Evolutionary conservation across 1,284 basidiomycete species (phyloP).

Genomic region (Ganoderma leucocontextum): DNA sequence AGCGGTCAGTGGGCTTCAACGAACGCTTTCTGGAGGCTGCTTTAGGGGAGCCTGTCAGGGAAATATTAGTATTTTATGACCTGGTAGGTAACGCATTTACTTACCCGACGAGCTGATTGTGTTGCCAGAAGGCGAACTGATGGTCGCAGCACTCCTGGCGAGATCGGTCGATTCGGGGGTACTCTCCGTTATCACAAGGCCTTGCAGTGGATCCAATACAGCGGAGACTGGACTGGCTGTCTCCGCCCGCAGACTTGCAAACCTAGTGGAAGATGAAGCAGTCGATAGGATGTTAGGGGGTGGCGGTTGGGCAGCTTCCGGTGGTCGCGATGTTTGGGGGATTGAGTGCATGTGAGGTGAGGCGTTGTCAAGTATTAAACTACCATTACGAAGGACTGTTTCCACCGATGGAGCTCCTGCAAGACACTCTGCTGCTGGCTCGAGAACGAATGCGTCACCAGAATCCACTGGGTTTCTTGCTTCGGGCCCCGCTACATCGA

Average conservation of each 20-base stretch:
- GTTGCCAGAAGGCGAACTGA: neutral
- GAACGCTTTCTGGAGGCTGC: conserved; percentile 3
- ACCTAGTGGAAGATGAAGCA: neutral
- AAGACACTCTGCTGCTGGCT: neutral
- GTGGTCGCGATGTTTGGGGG: neutral
- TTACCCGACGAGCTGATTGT: neutral
- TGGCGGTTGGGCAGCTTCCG: neutral
- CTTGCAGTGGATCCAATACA: conserved; percentile 20
- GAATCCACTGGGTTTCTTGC: neutral
- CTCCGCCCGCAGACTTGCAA: conserved; percentile 5
- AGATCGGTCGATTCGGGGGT: neutral
- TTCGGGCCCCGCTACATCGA: neutral
- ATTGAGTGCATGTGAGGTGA: neutral
- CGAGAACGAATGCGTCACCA: neutral
- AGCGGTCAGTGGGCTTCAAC: neutral
- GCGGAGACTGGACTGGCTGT: conserved; percentile 28
- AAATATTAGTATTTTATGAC: neutral
- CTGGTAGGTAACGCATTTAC: neutral
- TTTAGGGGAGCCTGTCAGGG: neutral
- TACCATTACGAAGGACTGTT: neutral
- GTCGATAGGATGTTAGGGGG: neutral
- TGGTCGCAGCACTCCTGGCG: neutral
- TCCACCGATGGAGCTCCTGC: neutral
- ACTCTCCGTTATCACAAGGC: conserved; percentile 17
- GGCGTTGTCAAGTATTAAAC: neutral